phyloP scores from a whole-genome alignment of 805 yeast species.

The Zygosaccharomyces siamensis region DNA sequence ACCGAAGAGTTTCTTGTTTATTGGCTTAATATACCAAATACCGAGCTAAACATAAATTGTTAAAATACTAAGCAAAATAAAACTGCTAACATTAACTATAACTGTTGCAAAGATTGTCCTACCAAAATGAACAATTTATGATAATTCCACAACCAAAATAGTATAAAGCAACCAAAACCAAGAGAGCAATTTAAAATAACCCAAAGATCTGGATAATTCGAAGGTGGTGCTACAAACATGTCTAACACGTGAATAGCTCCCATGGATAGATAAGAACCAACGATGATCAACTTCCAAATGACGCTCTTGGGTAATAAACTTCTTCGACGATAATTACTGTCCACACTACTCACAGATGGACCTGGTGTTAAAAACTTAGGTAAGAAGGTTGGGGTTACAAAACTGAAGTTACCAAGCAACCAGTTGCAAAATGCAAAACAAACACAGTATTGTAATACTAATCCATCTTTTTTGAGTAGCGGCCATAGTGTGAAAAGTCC shows the following conservation, averaged over 20 bases:
- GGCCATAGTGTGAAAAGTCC: slow-evolving; percentile 89
- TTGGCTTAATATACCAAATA: not conserved
- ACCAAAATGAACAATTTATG: slow-evolving; percentile 43
- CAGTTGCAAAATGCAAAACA: slow-evolving; percentile 65
- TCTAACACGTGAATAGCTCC: slow-evolving; percentile 53
- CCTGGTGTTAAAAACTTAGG: slow-evolving; percentile 43
- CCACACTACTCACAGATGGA: slow-evolving; percentile 38
- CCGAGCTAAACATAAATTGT: not conserved
- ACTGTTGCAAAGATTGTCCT: slow-evolving; percentile 25
- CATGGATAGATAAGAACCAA: slow-evolving; percentile 50
- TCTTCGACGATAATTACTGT: slow-evolving; percentile 35
- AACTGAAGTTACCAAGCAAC: slow-evolving; percentile 63
- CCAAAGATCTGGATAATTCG: slow-evolving; percentile 76
- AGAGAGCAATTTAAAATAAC: slow-evolving; percentile 67
- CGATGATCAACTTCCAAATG: slow-evolving; percentile 48
- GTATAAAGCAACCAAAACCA: slow-evolving; percentile 67
- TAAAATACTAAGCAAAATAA: not conserved
- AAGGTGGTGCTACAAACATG: slow-evolving; percentile 46
- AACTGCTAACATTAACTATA: slow-evolving; percentile 10
- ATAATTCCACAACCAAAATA: slow-evolving; percentile 82
- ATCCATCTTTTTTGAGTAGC: slow-evolving; percentile 66
- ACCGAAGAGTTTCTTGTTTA: too few species aligned
- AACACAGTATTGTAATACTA: slow-evolving; percentile 66
- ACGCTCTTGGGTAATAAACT: slow-evolving; percentile 45
- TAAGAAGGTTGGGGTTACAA: slow-evolving; percentile 43